A percentile compares a stretch with the other conserved stretches of the same genome.
phyloP scores from a whole-genome alignment of 2,329 filamentous ascomycete genomes.

The Pseudogymnoascus sp. region DNA sequence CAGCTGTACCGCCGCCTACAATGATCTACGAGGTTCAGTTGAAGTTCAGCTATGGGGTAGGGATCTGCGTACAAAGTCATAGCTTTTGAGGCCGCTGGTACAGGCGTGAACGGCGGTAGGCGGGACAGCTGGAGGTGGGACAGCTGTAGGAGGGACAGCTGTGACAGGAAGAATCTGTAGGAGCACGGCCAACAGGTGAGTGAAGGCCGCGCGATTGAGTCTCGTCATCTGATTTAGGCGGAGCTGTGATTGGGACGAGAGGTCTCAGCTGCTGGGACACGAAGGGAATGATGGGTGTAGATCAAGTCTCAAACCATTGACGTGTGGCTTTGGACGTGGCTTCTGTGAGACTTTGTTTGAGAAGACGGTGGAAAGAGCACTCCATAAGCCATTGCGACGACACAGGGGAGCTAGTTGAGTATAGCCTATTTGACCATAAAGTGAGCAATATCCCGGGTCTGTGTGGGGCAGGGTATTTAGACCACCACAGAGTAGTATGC shows the following conservation, averaged over 20 bases:
- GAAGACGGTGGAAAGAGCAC: not conserved
- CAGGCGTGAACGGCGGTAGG: not conserved
- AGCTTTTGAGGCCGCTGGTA: not conserved
- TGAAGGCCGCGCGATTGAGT: not conserved
- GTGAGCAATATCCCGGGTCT: not conserved
- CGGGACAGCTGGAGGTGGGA: not conserved
- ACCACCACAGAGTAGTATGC: not conserved
- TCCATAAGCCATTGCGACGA: not conserved
- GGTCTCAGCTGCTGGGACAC: not conserved
- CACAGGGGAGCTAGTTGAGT: not conserved
- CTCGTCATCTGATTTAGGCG: not conserved
- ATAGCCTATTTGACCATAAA: not conserved
- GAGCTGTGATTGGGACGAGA: not conserved
- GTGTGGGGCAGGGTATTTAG: not conserved
- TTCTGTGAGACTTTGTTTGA: not conserved
- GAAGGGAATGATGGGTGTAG: not conserved
- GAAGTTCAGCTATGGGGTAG: not conserved
- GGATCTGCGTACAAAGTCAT: not conserved
- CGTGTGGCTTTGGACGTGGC: not conserved
- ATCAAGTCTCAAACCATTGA: not conserved
- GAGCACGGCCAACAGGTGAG: not conserved
- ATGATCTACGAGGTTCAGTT: not conserved
- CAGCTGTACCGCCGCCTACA: not conserved
- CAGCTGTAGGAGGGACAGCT: not conserved
- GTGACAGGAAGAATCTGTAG: not conserved